phyloP scores from a whole-genome alignment of 2,329 filamentous ascomycete species.

The Gliomastix tumulicola region DNA sequence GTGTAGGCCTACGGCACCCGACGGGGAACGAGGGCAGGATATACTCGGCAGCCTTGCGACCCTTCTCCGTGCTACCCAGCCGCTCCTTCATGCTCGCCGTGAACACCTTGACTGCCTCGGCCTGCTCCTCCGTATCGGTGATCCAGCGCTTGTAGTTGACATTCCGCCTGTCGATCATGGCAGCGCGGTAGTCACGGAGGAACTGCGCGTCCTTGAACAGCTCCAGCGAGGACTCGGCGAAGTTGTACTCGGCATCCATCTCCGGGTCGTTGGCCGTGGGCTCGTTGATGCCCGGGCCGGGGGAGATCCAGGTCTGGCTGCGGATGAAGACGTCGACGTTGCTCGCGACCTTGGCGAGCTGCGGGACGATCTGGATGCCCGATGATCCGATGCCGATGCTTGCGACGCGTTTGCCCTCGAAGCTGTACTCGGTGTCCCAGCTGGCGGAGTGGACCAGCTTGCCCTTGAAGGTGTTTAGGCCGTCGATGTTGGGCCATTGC shows the following conservation, averaged over 20 bases:
- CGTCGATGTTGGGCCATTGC: slow-evolving; percentile 44
- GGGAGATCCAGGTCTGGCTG: slow-evolving; percentile 32
- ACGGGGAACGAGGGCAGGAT: slow-evolving; percentile 40
- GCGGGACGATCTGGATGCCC: slow-evolving; percentile 44
- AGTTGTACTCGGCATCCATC: slow-evolving; percentile 13
- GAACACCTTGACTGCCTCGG: not conserved
- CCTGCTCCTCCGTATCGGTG: slow-evolving; percentile 1
- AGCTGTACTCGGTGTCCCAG: slow-evolving; percentile 43
- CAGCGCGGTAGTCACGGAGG: not conserved
- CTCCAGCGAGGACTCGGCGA: slow-evolving; percentile 28
- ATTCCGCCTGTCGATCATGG: not conserved
- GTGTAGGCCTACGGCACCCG: slow-evolving; percentile 39
- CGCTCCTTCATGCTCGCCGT: not conserved
- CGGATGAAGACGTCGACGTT: slow-evolving; percentile 33
- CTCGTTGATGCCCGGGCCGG: slow-evolving; percentile 23
- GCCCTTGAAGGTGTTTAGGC: slow-evolving; percentile 36
- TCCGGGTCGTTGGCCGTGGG: slow-evolving; percentile 12
- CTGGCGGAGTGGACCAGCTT: slow-evolving; percentile 42
- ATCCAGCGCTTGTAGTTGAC: slow-evolving; percentile 1
- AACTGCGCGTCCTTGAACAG: slow-evolving; percentile 32
- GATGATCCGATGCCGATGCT: slow-evolving; percentile 52
- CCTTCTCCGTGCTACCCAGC: slow-evolving; percentile 26
- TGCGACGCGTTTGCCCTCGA: slow-evolving; percentile 41
- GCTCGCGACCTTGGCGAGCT: slow-evolving; percentile 13
- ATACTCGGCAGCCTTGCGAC: slow-evolving; percentile 28